Percentiles rank a stretch among this genome's conserved stretches.
These are phyloP conservation scores for Spathaspora boniae DNA, from an alignment of 805 yeast species.

Conservation along the genomic window DNA sequence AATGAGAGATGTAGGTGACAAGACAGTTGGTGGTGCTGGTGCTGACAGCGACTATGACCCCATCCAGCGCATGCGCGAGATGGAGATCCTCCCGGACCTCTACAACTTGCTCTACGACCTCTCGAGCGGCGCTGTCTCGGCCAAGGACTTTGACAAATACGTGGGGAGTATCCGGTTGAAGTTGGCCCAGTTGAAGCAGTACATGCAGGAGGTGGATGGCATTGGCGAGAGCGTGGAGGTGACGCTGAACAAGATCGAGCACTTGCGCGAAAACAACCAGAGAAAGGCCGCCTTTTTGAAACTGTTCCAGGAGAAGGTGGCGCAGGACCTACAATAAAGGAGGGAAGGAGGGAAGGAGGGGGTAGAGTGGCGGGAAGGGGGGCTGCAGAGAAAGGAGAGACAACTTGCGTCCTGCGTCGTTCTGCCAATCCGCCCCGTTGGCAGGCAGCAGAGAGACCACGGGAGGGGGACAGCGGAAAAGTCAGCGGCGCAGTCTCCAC, in stretches of 20 bases:
- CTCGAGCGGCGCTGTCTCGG: slow-evolving; percentile 32
- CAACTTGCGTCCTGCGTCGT: no score
- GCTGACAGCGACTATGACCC: slow-evolving; percentile 10
- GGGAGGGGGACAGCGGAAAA: no score
- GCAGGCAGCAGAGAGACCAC: no score
- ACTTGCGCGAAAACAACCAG: slow-evolving; percentile 22
- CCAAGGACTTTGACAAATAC: slow-evolving; percentile 41
- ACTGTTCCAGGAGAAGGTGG: slow-evolving; percentile 14
- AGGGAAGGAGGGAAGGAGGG: no score
- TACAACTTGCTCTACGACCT: slow-evolving; percentile 32
- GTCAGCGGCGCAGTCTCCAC: no score
- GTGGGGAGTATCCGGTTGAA: slow-evolving; percentile 38
- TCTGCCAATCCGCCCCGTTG: no score
- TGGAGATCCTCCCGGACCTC: slow-evolving; percentile 37
- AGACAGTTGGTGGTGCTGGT: slow-evolving; percentile 1
- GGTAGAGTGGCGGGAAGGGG: no score
- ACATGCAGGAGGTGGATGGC: slow-evolving; percentile 35
- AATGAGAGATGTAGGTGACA: slow-evolving; percentile 2
- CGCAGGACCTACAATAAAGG: no score
- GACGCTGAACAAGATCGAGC: slow-evolving; percentile 21
- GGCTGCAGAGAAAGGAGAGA: no score
- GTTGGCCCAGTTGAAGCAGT: slow-evolving; percentile 24
- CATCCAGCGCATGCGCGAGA: slow-evolving; percentile 22
- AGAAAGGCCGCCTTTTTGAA: slow-evolving; percentile 23
- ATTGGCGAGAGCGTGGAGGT: slow-evolving; percentile 31